A percentile compares a stretch with the other conserved stretches of the same genome.
Evolutionary conservation across 441 rosid genomes (phyloP).

Genomic region (Populus hybrid): DNA sequence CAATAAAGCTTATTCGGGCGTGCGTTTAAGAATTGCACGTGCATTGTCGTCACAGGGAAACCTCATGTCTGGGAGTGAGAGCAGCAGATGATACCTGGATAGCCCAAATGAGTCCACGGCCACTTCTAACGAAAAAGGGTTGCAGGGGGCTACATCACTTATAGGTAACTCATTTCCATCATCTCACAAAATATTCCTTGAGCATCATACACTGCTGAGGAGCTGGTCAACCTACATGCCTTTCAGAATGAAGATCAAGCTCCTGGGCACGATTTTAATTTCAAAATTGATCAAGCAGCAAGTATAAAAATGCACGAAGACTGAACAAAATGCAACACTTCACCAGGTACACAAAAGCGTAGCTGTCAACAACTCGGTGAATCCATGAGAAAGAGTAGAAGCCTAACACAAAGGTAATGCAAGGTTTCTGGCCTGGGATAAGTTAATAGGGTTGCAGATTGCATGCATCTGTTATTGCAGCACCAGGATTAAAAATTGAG

Average conservation of each 20-base stretch:
- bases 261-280: background rate
- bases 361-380: background rate
- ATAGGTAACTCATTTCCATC: background rate
- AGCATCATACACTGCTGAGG: background rate
- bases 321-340: background rate
- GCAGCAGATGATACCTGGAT: background rate
- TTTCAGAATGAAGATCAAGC: background rate
- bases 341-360: background rate
- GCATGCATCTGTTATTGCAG: too few relatives aligned
- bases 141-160: background rate
- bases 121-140: background rate
- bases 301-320: background rate
- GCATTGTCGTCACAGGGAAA: background rate
- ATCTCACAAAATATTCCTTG: background rate
- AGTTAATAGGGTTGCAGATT: too few relatives aligned
- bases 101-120: background rate
- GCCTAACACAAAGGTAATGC: background rate
- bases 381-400: background rate
- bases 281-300: background rate
- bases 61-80: background rate
- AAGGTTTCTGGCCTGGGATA: background rate
- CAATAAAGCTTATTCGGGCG: background rate
- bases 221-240: background rate
- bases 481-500: too few relatives aligned
- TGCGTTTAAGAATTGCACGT: background rate